These are phyloP conservation scores for Penicillium robsamsonii DNA, from an alignment of 495 filamentous ascomycete species.

Conservation along the genomic window DNA sequence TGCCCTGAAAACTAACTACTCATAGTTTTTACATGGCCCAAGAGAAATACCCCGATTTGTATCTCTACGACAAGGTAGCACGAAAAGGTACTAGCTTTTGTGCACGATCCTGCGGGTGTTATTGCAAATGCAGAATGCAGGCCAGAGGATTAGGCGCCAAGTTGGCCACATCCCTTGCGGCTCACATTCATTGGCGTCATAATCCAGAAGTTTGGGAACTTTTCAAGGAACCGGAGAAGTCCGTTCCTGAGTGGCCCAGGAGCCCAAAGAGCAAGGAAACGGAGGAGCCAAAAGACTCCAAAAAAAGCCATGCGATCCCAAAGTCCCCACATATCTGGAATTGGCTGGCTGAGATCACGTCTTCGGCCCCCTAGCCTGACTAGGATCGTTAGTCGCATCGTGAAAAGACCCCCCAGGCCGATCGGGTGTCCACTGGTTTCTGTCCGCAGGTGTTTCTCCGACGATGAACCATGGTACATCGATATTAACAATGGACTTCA, in stretches of 20 bases:
- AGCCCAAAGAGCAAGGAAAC: slow-evolving; percentile 12
- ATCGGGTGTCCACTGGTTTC: slow-evolving; percentile 29
- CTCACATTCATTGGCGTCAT: slow-evolving; percentile 28
- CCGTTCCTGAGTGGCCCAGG: slow-evolving; percentile 10
- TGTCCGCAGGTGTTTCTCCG: slow-evolving; percentile 13
- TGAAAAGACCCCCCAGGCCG: slow-evolving; percentile 21
- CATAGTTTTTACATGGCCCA: neutral
- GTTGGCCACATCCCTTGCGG: slow-evolving; percentile 27
- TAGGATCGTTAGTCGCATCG: slow-evolving; percentile 28
- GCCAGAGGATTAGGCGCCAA: slow-evolving; percentile 9
- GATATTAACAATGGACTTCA: neutral
- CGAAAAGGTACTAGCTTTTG: slow-evolving; percentile 6
- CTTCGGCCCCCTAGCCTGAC: slow-evolving; percentile 21
- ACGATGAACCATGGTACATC: slow-evolving; percentile 9
- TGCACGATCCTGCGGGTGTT: slow-evolving; percentile 18
- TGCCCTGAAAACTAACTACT: neutral
- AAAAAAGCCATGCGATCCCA: slow-evolving; percentile 22
- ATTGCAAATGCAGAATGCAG: slow-evolving; percentile 18
- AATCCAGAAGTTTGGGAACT: slow-evolving; percentile 4
- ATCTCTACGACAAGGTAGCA: neutral
- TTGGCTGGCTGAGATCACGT: slow-evolving; percentile 30
- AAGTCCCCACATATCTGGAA: slow-evolving; percentile 27
- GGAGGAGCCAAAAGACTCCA: neutral
- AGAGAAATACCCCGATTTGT: slow-evolving; percentile 6
- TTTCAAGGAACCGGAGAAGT: slow-evolving; percentile 22